Conservation (phyloP, 805 yeast species). For the Isabelozyma rhagii region DNA sequence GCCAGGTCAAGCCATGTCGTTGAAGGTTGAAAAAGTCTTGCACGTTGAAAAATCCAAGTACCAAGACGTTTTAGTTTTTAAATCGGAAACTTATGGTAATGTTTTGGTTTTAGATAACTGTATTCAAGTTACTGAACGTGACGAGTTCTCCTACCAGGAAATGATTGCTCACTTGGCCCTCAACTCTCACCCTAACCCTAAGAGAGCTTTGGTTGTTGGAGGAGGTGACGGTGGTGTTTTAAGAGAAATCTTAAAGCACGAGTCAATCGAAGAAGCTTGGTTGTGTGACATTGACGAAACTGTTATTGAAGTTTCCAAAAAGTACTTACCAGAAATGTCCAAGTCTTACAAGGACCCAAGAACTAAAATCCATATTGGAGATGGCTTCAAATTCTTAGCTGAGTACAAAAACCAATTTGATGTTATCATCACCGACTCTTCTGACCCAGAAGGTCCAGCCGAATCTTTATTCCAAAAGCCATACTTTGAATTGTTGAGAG, state of each 20-base stretch:
- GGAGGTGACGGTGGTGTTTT: constrained; percentile 99
- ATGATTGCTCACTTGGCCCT: constrained; percentile 94
- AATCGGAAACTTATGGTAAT: constrained; percentile 91
- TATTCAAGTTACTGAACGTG: constrained; percentile 95
- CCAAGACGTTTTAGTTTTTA: constrained; percentile 92
- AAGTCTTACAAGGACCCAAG: constrained; percentile 83
- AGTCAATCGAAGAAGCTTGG: constrained; percentile 79
- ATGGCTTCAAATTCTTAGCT: constrained; percentile 93
- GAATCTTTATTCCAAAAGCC: constrained; percentile 89
- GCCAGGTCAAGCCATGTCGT: constrained; percentile 98
- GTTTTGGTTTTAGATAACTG: constrained; percentile 93
- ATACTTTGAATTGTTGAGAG: constrained; percentile 77
- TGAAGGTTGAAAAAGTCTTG: constrained; percentile 81
- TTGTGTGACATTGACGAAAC: constrained; percentile 95
- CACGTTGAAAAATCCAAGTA: constrained; percentile 83
- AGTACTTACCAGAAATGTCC: constrained; percentile 86
- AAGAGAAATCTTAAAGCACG: constrained; percentile 91
- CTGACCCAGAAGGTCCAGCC: constrained; percentile 99
- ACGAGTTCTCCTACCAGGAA: constrained; percentile 96
- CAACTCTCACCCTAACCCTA: constrained; percentile 92
- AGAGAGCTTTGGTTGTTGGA: constrained; percentile 90
- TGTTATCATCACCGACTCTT: constrained; percentile 94
- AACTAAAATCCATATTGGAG: constrained; percentile 88
- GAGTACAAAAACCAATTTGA: constrained; percentile 83
- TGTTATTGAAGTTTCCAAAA: constrained; percentile 81